These are phyloP conservation scores for Magnaporthales sp. DNA, from an alignment of 2,329 filamentous ascomycete genomes.

Conservation along the genomic window DNA sequence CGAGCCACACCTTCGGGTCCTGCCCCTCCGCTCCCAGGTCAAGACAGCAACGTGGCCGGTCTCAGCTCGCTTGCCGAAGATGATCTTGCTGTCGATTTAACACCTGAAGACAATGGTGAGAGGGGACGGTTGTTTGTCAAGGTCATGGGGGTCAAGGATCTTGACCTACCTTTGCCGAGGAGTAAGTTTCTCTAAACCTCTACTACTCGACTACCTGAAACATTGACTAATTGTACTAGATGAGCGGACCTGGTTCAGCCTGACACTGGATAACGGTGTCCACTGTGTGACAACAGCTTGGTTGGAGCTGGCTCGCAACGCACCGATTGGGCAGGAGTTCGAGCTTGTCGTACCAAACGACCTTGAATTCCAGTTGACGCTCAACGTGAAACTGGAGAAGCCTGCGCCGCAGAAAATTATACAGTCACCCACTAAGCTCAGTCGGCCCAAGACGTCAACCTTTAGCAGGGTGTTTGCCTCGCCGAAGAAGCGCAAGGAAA, in stretches of 20 bases:
- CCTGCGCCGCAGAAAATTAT: conserved; percentile 51
- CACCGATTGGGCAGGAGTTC: conserved; percentile 95
- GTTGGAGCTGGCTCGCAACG: conserved; percentile 84
- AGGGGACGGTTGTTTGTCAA: conserved; percentile 92
- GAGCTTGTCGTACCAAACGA: conserved; percentile 95
- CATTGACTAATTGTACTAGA: conserved; percentile 35
- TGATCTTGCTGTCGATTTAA: conserved; percentile 46
- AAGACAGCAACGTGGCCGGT: conserved; percentile 67
- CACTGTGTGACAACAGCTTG: conserved; percentile 96
- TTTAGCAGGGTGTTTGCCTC: conserved; percentile 91
- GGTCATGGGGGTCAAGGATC: conserved; percentile 94
- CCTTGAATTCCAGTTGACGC: conserved; percentile 94
- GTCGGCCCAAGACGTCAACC: conserved; percentile 70
- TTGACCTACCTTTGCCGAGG: conserved; percentile 83
- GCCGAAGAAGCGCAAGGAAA: conserved; percentile 93
- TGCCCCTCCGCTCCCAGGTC: conserved; percentile 77
- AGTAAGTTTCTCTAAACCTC: conserved; percentile 53
- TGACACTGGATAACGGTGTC: conserved; percentile 95
- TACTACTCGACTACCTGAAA: background rate
- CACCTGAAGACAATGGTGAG: conserved; percentile 71
- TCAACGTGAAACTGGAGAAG: conserved; percentile 90
- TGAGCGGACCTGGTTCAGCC: conserved; percentile 86
- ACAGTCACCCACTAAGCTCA: conserved; percentile 52
- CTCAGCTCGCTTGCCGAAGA: conserved; percentile 63
- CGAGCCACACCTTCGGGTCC: conserved; percentile 45